A percentile compares a stretch with the other conserved stretches of the same genome.
phyloP scores from a whole-genome alignment of 352 stramenopile species.

The Phytophthora cryptogea region DNA sequence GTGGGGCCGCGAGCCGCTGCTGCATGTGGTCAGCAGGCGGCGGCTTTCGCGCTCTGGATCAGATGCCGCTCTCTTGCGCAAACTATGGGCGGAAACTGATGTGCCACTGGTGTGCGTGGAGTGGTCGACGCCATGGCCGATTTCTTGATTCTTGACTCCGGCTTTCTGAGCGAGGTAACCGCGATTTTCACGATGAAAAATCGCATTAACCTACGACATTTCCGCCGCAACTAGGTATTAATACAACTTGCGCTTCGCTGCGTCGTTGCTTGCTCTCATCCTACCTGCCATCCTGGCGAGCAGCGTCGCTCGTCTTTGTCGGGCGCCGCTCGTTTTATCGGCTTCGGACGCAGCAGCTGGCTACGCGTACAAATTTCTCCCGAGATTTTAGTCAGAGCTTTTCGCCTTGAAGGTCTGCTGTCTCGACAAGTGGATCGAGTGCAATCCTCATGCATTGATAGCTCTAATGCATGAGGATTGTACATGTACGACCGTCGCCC shows the following conservation, averaged over 20 bases:
- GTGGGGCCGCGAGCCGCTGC: constrained; percentile 1
- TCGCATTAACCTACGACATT: neutral
- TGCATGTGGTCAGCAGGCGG: constrained; percentile 33
- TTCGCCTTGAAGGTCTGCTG: neutral
- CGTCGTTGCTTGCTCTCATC: constrained; percentile 11
- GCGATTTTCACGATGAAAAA: constrained; percentile 18
- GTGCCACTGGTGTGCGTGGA: neutral
- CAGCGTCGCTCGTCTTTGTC: constrained; percentile 19
- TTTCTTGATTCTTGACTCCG: constrained; percentile 14
- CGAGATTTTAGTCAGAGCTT: constrained; percentile 20
- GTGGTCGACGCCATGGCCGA: too few species aligned
- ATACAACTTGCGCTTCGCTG: constrained; percentile 8
- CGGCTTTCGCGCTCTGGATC: constrained; percentile 1
- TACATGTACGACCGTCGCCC: neutral
- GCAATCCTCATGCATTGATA: too few species aligned
- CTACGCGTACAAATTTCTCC: constrained; percentile 14
- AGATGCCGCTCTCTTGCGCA: constrained; percentile 18
- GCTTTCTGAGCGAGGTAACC: constrained; percentile 28
- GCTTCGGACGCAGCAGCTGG: constrained; percentile 25
- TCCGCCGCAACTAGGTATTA: neutral
- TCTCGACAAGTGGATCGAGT: too few species aligned
- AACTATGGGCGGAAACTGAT: constrained; percentile 12
- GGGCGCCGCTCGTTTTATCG: constrained; percentile 22
- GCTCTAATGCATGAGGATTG: neutral
- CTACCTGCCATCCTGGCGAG: constrained; percentile 30